A percentile compares a stretch with the other conserved stretches of the same genome.
Conservation (phyloP, 495 filamentous ascomycete genomes). For the Oleoguttula mirabilis region DNA sequence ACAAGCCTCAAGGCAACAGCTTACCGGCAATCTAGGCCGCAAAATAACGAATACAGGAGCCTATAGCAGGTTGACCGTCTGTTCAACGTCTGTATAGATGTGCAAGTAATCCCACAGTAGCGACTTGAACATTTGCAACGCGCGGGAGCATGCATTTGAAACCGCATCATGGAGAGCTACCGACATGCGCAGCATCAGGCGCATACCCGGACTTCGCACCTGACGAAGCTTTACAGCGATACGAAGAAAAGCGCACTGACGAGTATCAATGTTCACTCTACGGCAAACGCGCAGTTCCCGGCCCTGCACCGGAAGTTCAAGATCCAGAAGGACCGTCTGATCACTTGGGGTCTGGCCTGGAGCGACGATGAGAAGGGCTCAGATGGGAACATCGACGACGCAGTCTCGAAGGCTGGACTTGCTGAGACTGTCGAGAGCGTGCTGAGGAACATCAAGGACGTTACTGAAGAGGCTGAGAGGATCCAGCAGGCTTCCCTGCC, state of each 20-base stretch:
- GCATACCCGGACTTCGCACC: slow-evolving; percentile 40
- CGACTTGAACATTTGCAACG: too few relatives aligned
- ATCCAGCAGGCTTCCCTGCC: slow-evolving; percentile 37
- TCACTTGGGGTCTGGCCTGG: slow-evolving; percentile 88
- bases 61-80: too few relatives aligned
- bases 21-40: too few relatives aligned
- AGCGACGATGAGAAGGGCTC: slow-evolving; percentile 54
- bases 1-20: too few relatives aligned
- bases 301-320: slow-evolving; percentile 45
- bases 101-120: too few relatives aligned
- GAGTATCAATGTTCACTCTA: slow-evolving; percentile 59
- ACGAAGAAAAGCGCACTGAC: slow-evolving; percentile 73
- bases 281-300: slow-evolving; percentile 40
- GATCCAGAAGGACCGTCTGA: slow-evolving; percentile 62
- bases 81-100: not conserved
- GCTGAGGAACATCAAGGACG: slow-evolving; percentile 78
- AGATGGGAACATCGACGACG: slow-evolving; percentile 75
- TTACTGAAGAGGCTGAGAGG: slow-evolving; percentile 71
- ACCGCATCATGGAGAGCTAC: slow-evolving; percentile 15
- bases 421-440: slow-evolving; percentile 81
- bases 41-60: too few relatives aligned
- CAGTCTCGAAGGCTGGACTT: slow-evolving; percentile 67
- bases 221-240: slow-evolving; percentile 85
- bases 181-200: slow-evolving; percentile 9
- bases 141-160: not conserved